phyloP scores from a whole-genome alignment of 2,329 filamentous ascomycete genomes.

The Aspergillus calidoustus region DNA sequence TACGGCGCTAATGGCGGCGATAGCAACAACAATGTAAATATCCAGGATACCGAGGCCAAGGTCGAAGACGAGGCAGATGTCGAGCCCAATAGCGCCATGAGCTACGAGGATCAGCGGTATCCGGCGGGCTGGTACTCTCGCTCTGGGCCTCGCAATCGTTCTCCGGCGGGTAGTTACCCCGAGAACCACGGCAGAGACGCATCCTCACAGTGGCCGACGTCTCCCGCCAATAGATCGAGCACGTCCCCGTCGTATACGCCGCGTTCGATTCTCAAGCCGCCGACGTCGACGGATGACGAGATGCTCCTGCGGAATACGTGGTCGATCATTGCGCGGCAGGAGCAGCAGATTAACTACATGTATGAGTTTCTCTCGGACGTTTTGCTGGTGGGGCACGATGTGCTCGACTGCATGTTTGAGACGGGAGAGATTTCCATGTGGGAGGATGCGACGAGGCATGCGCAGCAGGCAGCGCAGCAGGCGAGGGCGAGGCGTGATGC shows the following conservation, averaged over 20 bases:
- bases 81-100: background rate
- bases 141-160: background rate
- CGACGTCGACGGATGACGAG: conserved; percentile 20
- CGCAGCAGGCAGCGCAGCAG: background rate
- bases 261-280: conserved; percentile 20
- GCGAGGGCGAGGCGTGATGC: background rate
- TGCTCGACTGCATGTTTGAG: conserved; percentile 13
- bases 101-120: conserved; percentile 1
- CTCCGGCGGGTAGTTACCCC: background rate
- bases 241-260: background rate
- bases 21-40: background rate
- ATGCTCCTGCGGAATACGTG: conserved; percentile 22
- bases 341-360: conserved; percentile 14
- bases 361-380: conserved; percentile 12
- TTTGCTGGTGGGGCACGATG: conserved; percentile 9
- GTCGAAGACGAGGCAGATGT: background rate
- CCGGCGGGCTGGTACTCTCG: background rate
- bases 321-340: conserved; percentile 6
- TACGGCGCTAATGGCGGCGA: background rate
- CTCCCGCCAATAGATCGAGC: background rate
- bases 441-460: conserved; percentile 3
- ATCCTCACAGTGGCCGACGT: background rate
- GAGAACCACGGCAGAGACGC: background rate
- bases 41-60: background rate
- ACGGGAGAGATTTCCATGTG: conserved; percentile 14